These are phyloP conservation scores for Populus hybrid DNA, from an alignment of 441 rosid genomes.

Conservation along the genomic window DNA sequence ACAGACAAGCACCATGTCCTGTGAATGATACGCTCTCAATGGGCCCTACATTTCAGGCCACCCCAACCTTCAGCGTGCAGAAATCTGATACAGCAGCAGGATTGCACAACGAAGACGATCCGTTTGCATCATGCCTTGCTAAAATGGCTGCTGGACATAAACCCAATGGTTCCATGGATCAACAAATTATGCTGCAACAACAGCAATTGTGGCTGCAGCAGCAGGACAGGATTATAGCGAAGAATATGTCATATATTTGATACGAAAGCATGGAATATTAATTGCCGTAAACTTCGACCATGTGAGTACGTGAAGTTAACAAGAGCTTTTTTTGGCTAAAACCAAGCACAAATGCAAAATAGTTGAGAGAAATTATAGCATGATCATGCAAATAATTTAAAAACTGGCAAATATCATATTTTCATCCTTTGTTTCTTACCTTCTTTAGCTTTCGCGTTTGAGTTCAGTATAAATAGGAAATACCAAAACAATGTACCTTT, in stretches of 20 bases:
- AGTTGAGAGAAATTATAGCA: neutral
- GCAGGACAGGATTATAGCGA: conserved; percentile 67
- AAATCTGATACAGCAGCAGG: conserved; percentile 15
- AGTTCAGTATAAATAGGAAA: too few relatives aligned
- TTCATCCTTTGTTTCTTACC: too few relatives aligned
- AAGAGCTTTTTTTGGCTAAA: neutral
- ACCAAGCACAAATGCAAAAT: neutral
- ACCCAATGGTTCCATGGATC: conserved; percentile 27
- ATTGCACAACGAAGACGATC: conserved; percentile 36
- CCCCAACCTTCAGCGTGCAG: conserved; percentile 35
- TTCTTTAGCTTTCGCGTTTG: too few relatives aligned
- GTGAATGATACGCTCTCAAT: conserved; percentile 6
- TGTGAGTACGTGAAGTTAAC: neutral
- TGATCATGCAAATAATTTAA: neutral
- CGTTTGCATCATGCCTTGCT: conserved; percentile 42
- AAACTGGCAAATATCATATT: neutral
- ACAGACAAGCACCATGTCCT: neutral
- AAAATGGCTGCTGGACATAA: neutral
- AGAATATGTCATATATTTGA: conserved; percentile 31
- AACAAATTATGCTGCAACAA: conserved; percentile 41
- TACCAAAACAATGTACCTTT: too few relatives aligned
- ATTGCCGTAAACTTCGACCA: neutral
- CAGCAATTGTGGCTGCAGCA: conserved; percentile 66
- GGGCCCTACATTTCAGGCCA: conserved; percentile 41
- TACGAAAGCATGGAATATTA: neutral